Evolutionary conservation across 306 rosid genomes (phyloP).

Genomic region (Adenanthera pavonina): DNA sequence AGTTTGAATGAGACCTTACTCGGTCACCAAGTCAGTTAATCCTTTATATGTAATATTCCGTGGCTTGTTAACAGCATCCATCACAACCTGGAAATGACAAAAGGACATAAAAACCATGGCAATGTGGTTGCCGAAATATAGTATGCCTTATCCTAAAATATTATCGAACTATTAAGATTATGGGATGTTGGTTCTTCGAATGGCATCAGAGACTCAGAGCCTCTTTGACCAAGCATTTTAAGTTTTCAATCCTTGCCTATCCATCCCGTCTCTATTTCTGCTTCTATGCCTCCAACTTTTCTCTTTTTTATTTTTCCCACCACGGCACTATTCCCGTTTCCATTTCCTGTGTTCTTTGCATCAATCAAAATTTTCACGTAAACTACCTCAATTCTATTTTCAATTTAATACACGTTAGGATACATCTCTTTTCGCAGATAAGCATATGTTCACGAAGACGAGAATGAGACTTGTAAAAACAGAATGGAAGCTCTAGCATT

Average conservation of each 20-base stretch:
- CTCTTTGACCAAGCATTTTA: neutral
- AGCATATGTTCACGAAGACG: neutral
- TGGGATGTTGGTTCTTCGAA: neutral
- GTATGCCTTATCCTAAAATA: neutral
- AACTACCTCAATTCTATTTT: neutral
- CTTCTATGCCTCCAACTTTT: neutral
- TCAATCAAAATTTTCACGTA: neutral
- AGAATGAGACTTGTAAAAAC: neutral
- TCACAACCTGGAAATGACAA: slow-evolving; percentile 76
- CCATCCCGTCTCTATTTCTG: neutral
- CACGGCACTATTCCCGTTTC: neutral
- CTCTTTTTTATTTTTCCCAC: neutral
- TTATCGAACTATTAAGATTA: neutral
- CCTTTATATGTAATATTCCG: slow-evolving; percentile 84
- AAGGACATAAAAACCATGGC: slow-evolving; percentile 29
- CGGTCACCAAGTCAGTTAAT: slow-evolving; percentile 93
- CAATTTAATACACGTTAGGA: neutral
- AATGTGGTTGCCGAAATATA: slow-evolving; percentile 16
- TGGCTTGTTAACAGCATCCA: slow-evolving; percentile 97
- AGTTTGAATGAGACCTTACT: slow-evolving; percentile 69
- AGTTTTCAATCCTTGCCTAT: neutral
- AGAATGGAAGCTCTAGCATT: slow-evolving; percentile 3
- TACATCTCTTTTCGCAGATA: neutral
- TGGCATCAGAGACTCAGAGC: neutral
- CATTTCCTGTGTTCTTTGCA: neutral